Conservation (phyloP, 2,329 filamentous ascomycete species). For the Aschersonia sp. region DNA sequence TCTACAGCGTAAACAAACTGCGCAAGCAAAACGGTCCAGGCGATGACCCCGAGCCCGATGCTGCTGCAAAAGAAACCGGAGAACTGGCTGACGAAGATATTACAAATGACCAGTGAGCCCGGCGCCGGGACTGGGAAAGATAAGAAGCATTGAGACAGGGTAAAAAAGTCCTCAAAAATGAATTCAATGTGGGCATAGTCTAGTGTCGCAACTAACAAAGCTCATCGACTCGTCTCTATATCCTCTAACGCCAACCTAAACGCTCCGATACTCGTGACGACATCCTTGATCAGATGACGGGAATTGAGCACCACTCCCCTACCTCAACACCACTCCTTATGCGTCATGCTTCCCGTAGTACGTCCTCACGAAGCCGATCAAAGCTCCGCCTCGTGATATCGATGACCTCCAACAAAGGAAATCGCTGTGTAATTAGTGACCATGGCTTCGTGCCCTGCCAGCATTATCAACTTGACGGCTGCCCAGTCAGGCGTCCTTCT, state of each 20-base stretch:
- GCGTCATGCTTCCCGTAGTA: conserved; percentile 5
- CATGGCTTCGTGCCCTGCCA: too few species aligned
- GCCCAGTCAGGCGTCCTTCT: too few species aligned
- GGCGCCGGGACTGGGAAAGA: background rate
- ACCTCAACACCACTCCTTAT: conserved; percentile 2
- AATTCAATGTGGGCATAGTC: conserved; percentile 5
- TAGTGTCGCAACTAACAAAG: conserved; percentile 11
- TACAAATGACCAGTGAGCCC: background rate
- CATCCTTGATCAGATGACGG: conserved; percentile 2
- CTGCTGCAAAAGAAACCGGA: too few species aligned
- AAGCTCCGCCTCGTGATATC: conserved; percentile 6
- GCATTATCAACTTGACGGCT: too few species aligned
- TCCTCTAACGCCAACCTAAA: conserved; percentile 21
- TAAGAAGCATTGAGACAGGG: too few species aligned
- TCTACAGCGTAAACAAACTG: conserved; percentile 32
- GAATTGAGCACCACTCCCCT: conserved; percentile 3
- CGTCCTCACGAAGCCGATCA: background rate
- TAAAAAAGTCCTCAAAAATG: background rate
- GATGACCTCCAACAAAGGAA: conserved; percentile 6
- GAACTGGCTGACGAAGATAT: too few species aligned
- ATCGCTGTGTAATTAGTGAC: too few species aligned
- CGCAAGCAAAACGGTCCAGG: conserved; percentile 23
- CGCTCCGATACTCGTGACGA: conserved; percentile 16
- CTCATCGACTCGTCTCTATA: conserved; percentile 26
- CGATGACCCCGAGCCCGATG: conserved; percentile 6